Conservation (phyloP, 2,329 filamentous ascomycete genomes). For the Beauveria varroae region DNA sequence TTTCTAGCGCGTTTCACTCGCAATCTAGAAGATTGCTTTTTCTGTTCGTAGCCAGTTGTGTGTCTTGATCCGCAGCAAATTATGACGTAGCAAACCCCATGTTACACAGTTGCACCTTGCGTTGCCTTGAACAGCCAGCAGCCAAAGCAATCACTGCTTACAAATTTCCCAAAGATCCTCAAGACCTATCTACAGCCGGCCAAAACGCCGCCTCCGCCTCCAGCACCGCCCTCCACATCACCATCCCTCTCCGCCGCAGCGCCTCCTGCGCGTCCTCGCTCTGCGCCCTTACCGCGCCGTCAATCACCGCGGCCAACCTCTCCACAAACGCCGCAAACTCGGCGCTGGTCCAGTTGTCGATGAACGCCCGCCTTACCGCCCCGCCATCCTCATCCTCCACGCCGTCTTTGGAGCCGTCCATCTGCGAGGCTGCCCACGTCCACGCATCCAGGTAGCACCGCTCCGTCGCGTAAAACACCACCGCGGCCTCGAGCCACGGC, state of each 20-base stretch:
- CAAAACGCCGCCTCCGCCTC: conserved; percentile 53
- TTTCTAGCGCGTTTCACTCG: no score
- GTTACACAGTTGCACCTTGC: no score
- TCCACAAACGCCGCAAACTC: conserved; percentile 56
- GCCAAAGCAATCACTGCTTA: no score
- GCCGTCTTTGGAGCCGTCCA: conserved; percentile 15
- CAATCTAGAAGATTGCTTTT: no score
- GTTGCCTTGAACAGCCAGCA: no score
- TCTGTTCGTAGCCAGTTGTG: no score
- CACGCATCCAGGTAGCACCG: conserved; percentile 54
- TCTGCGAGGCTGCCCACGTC: conserved; percentile 40
- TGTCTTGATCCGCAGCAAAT: no score
- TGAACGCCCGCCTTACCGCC: conserved; percentile 55
- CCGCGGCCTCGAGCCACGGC: conserved; percentile 55
- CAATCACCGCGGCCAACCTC: conserved; percentile 45
- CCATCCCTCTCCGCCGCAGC: conserved; percentile 32
- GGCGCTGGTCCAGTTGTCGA: conserved; percentile 58
- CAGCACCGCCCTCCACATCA: conserved; percentile 43
- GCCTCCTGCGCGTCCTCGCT: conserved; percentile 23
- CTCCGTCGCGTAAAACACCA: conserved; percentile 74
- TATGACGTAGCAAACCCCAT: no score
- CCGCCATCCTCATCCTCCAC: conserved; percentile 44
- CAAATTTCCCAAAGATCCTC: no score
- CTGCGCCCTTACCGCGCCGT: conserved; percentile 39
- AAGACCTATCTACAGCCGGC: conserved; percentile 31